These are phyloP conservation scores for Umbilicaria muhlenbergii DNA, from an alignment of 495 filamentous ascomycete species.

Conservation along the genomic window DNA sequence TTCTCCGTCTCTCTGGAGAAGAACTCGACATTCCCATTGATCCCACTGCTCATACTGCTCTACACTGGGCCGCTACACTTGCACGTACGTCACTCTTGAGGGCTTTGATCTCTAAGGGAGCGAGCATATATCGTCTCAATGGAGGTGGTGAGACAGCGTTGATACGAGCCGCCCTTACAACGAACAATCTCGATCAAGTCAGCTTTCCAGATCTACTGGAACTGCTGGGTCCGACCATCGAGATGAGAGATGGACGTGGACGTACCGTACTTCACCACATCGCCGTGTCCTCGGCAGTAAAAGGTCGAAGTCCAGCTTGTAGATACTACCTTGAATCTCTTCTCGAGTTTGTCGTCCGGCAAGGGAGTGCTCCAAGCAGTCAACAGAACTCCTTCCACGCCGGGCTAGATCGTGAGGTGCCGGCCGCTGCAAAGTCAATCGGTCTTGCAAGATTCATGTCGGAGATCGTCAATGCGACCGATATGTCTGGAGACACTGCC, in stretches of 20 bases:
- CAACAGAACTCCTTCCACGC: slow-evolving; percentile 30
- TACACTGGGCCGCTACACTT: slow-evolving; percentile 95
- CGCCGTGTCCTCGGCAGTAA: slow-evolving; percentile 82
- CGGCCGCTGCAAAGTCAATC: slow-evolving; percentile 42
- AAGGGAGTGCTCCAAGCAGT: slow-evolving; percentile 49
- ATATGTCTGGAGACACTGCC: slow-evolving; percentile 86
- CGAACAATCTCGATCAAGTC: slow-evolving; percentile 75
- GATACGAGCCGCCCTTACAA: slow-evolving; percentile 73
- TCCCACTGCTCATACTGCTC: slow-evolving; percentile 65
- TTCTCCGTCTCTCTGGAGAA: slow-evolving; percentile 54
- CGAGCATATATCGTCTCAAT: slow-evolving; percentile 76
- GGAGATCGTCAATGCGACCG: slow-evolving; percentile 86
- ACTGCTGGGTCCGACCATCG: slow-evolving; percentile 76
- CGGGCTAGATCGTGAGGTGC: slow-evolving; percentile 6
- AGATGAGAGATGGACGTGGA: slow-evolving; percentile 73
- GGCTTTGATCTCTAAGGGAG: slow-evolving; percentile 65
- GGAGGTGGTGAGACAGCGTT: slow-evolving; percentile 77
- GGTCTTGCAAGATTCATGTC: slow-evolving; percentile 81
- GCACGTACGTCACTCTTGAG: slow-evolving; percentile 68
- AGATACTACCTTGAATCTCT: slow-evolving; percentile 89
- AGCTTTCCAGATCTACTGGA: slow-evolving; percentile 77
- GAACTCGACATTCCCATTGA: slow-evolving; percentile 89
- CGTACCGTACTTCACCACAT: slow-evolving; percentile 93
- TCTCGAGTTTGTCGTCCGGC: slow-evolving; percentile 81
- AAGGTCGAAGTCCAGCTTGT: slow-evolving; percentile 67